Conservation (phyloP, 1,139 yeast genomes). For the Blastobotrys persicus region DNA sequence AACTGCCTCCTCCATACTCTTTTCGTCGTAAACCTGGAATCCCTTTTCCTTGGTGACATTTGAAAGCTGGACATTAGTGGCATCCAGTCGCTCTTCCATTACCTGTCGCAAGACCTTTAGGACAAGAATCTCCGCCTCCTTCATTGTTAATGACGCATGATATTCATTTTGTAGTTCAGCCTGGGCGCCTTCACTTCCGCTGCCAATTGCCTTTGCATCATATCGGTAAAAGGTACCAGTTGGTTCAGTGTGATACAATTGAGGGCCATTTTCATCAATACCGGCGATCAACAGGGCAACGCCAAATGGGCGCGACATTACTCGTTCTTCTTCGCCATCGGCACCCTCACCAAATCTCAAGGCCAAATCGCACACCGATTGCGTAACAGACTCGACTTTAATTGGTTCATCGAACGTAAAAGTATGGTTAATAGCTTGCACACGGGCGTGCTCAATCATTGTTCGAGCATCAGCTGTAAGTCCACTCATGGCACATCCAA, state of each 20-base stretch:
- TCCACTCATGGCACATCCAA: conserved; percentile 99
- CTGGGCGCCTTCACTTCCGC: conserved; percentile 99
- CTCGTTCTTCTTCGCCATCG: conserved; percentile 92
- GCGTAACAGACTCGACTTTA: conserved; percentile 91
- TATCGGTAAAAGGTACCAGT: conserved; percentile 96
- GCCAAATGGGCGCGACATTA: conserved; percentile 99
- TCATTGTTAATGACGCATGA: conserved; percentile 88
- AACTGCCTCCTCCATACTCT: conserved; percentile 79
- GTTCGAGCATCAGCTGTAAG: conserved; percentile 98
- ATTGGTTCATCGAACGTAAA: conserved; percentile 90
- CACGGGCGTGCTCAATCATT: conserved; percentile 98
- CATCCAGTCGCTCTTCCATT: conserved; percentile 97
- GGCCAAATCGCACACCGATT: conserved; percentile 95
- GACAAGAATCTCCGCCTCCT: conserved; percentile 88
- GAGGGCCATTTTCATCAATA: conserved; percentile 93
- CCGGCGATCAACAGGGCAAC: conserved; percentile 97
- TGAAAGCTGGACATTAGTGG: conserved; percentile 93
- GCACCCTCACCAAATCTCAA: conserved; percentile 98
- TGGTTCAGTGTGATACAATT: conserved; percentile 96
- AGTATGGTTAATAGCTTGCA: conserved; percentile 79
- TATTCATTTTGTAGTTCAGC: conserved; percentile 96
- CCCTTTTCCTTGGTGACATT: conserved; percentile 86
- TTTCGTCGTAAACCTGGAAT: conserved; percentile 81
- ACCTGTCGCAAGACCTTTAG: conserved; percentile 93
- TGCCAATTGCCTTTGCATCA: conserved; percentile 98